A percentile compares a stretch with the other conserved stretches of the same genome.
These are phyloP conservation scores for Themeda triandra DNA, from an alignment of 176 grass and related monocot species.

Conservation along the genomic window DNA sequence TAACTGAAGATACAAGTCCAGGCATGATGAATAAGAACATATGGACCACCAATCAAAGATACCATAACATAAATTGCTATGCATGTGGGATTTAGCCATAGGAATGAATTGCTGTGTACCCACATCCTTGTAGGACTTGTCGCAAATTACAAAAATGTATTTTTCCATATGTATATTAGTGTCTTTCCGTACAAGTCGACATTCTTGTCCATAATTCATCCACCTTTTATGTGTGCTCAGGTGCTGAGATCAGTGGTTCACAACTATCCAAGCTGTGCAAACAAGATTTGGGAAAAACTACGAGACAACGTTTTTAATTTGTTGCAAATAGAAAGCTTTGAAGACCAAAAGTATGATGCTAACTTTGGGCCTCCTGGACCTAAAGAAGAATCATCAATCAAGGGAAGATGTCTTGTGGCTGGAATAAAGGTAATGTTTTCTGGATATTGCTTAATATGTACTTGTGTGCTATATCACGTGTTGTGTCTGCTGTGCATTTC, in stretches of 20 bases:
- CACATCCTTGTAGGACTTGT: background rate
- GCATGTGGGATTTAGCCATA: background rate
- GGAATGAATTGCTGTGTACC: background rate
- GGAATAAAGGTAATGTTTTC: conserved; percentile 68
- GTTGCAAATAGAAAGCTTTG: conserved; percentile 46
- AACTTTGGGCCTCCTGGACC: conserved; percentile 20
- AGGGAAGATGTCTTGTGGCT: conserved; percentile 71
- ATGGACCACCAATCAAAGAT: background rate
- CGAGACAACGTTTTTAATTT: conserved; percentile 50
- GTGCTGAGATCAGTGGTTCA: conserved; percentile 72
- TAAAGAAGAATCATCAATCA: conserved; percentile 76
- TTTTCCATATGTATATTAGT: conserved; percentile 20
- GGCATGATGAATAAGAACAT: conserved; percentile 1
- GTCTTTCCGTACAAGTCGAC: background rate
- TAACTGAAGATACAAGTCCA: background rate
- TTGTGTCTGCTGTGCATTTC: background rate
- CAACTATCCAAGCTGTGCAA: conserved; percentile 74
- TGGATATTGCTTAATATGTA: background rate
- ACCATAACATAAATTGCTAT: background rate
- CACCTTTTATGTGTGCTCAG: conserved; percentile 33
- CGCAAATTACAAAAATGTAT: background rate
- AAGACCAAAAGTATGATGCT: conserved; percentile 46
- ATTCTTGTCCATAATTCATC: conserved; percentile 14
- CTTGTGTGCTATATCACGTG: background rate
- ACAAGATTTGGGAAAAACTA: conserved; percentile 64